These are phyloP conservation scores for Nemania diffusa DNA, from an alignment of 2,329 filamentous ascomycete genomes.

Conservation along the genomic window DNA sequence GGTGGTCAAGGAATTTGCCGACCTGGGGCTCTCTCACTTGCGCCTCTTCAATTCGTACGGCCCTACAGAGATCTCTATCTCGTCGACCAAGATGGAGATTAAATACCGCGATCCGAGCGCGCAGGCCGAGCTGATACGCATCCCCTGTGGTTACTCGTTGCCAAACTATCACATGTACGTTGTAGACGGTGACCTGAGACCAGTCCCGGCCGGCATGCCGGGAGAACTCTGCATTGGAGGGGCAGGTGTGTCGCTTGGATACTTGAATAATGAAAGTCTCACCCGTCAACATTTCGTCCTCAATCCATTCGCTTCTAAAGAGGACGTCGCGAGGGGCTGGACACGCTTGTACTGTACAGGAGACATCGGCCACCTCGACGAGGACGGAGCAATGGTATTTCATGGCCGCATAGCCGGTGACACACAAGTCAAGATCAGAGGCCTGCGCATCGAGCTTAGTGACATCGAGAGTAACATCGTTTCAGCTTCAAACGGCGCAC, in stretches of 20 bases:
- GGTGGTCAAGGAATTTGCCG: conserved; percentile 23
- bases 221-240: conserved; percentile 58
- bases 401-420: conserved; percentile 54
- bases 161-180: conserved; percentile 49
- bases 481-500: neutral
- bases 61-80: conserved; percentile 34
- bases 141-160: conserved; percentile 25
- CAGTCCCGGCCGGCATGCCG: conserved; percentile 53
- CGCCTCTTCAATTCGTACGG: conserved; percentile 37
- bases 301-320: too few relatives aligned
- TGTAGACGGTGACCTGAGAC: conserved; percentile 51
- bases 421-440: conserved; percentile 47
- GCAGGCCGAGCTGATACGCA: neutral
- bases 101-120: conserved; percentile 3
- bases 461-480: conserved; percentile 39
- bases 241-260: conserved; percentile 50
- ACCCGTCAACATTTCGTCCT: neutral
- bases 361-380: conserved; percentile 52
- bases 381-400: conserved; percentile 52
- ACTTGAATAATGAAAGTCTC: conserved; percentile 46
- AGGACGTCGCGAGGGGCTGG: conserved; percentile 17
- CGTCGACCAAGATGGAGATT: conserved; percentile 21
- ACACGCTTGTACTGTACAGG: conserved; percentile 49
- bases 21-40: conserved; percentile 27
- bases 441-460: conserved; percentile 52